Percentiles rank a stretch among this genome's conserved stretches.
These are phyloP conservation scores for Penicillium psychrosexuale DNA, from an alignment of 2,329 filamentous ascomycete species.

Conservation along the genomic window DNA sequence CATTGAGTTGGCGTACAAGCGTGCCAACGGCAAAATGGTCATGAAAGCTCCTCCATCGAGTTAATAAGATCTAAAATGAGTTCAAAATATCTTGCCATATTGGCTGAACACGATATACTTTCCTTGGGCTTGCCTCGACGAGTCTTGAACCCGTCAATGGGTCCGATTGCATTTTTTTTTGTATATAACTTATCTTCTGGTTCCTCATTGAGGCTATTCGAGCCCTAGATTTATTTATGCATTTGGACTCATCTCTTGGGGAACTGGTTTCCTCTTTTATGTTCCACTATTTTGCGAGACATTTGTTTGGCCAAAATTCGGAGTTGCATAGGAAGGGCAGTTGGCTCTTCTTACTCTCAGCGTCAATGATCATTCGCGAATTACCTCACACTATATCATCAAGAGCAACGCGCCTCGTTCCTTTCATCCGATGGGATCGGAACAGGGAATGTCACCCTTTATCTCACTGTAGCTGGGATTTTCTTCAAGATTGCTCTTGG, in stretches of 20 bases:
- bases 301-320: neutral
- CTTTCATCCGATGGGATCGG: neutral
- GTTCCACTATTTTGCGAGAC: conserved; percentile 8
- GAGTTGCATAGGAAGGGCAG: neutral
- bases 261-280: conserved; percentile 5
- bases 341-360: conserved; percentile 3
- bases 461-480: neutral
- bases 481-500: neutral
- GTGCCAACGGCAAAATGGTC: conserved; percentile 35
- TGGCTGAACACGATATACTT: neutral
- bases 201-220: conserved; percentile 5
- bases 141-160: neutral
- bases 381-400: neutral
- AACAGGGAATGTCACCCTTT: neutral
- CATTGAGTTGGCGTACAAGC: conserved; percentile 35
- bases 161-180: conserved; percentile 14
- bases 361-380: conserved; percentile 1
- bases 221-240: conserved; percentile 12
- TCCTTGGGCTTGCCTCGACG: neutral
- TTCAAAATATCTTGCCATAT: neutral
- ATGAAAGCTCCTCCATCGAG: conserved; percentile 30
- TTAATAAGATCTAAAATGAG: conserved; percentile 9
- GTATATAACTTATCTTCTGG: conserved; percentile 18
- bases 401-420: neutral
- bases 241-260: conserved; percentile 4